Evolutionary conservation across 1,284 basidiomycete species (phyloP).

Genomic region (Macrocystidia cucumis): DNA sequence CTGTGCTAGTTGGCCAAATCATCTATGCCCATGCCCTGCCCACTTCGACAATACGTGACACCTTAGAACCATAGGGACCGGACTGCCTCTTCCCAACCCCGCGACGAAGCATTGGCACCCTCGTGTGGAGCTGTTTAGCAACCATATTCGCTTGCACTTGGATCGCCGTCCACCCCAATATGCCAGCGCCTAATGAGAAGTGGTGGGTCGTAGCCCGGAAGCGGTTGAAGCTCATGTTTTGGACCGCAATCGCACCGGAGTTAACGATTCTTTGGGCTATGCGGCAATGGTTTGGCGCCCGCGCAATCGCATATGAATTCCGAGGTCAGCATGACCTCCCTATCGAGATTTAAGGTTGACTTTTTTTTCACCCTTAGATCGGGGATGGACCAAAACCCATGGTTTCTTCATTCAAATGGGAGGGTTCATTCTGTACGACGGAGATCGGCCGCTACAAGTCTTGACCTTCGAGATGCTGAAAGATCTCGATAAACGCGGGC

Average conservation of each 20-base stretch:
- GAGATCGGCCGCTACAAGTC: too few species aligned
- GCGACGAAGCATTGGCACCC: too few species aligned
- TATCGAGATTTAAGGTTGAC: not conserved
- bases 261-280: constrained; percentile 18
- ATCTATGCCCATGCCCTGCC: too few species aligned
- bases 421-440: constrained; percentile 19
- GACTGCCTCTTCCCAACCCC: too few species aligned
- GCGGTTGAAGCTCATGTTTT: constrained; percentile 13
- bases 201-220: constrained; percentile 1
- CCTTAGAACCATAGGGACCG: too few species aligned
- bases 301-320: constrained; percentile 8
- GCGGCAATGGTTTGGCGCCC: constrained; percentile 16
- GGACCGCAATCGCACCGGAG: constrained; percentile 17
- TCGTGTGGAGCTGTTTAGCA: constrained; percentile 19
- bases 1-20: too few species aligned
- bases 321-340: constrained; percentile 3
- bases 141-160: constrained; percentile 26
- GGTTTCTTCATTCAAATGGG: constrained; percentile 23
- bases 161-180: constrained; percentile 25
- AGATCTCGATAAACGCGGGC: constrained; percentile 8
- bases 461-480: too few species aligned
- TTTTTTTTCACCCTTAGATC: constrained; percentile 3
- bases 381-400: constrained; percentile 19
- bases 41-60: too few species aligned
- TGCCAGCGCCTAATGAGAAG: constrained; percentile 13